Conservation (phyloP, 1,284 basidiomycete species). For the Ceratobasidium sp. region DNA sequence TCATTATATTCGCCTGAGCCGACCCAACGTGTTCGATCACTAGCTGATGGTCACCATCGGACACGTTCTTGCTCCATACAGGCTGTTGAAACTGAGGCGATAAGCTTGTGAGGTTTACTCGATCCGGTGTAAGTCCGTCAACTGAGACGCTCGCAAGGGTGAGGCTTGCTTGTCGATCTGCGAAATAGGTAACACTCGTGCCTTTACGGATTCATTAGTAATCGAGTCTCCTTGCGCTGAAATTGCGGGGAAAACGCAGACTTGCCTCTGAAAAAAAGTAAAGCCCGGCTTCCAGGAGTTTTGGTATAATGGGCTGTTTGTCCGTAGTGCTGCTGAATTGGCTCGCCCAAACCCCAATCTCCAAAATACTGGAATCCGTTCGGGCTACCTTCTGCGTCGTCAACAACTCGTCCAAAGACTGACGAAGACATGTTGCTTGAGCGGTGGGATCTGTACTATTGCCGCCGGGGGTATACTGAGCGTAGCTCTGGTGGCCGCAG, state of each 20-base stretch:
- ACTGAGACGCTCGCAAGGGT: slow-evolving; percentile 1
- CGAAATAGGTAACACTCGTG: slow-evolving; percentile 17
- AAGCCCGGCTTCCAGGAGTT: slow-evolving; percentile 6
- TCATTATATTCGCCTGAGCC: slow-evolving; percentile 17
- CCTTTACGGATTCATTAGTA: slow-evolving; percentile 12
- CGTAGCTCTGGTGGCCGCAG: background rate
- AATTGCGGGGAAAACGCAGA: background rate
- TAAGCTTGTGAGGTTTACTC: slow-evolving; percentile 21
- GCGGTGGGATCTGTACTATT: too few species aligned
- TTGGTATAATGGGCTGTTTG: slow-evolving; percentile 15
- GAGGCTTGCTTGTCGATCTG: background rate
- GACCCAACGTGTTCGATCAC: slow-evolving; percentile 35
- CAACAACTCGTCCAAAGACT: background rate
- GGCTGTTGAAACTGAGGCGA: background rate
- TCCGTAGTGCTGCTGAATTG: slow-evolving; percentile 11
- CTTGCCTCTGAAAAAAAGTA: slow-evolving; percentile 32
- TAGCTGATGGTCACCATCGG: slow-evolving; percentile 38
- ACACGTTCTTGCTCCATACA: slow-evolving; percentile 38
- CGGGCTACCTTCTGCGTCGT: slow-evolving; percentile 21
- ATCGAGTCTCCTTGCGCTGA: background rate
- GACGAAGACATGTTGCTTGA: slow-evolving; percentile 6
- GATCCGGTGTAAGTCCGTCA: slow-evolving; percentile 11
- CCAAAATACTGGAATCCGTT: slow-evolving; percentile 35
- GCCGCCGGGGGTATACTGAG: background rate
- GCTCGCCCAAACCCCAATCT: slow-evolving; percentile 25